phyloP scores from a whole-genome alignment of 345 rosid species.

The Lepidium africanum region DNA sequence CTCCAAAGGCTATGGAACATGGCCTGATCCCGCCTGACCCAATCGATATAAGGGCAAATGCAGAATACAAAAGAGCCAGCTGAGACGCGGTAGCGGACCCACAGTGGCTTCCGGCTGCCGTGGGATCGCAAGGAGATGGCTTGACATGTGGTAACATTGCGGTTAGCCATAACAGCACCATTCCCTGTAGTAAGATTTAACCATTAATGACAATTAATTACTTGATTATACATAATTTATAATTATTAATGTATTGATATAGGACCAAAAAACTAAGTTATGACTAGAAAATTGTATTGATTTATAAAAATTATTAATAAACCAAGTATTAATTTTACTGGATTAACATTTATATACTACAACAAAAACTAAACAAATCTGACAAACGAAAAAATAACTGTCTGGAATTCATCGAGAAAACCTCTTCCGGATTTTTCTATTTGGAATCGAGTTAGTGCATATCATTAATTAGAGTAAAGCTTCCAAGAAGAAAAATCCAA shows the following conservation, averaged over 20 bases:
- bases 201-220: neutral
- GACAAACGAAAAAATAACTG: no score
- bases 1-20: conserved; percentile 69
- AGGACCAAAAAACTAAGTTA: no score
- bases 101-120: conserved; percentile 29
- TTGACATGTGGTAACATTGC: conserved; percentile 51
- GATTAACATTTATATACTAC: no score
- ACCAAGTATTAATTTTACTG: no score
- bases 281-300: no score
- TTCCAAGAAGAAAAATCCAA: conserved; percentile 27
- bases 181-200: conserved; percentile 42
- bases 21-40: conserved; percentile 81
- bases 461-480: neutral
- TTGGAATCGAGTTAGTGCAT: no score
- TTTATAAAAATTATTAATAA: no score
- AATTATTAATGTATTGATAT: no score
- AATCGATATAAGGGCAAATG: conserved; percentile 45
- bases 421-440: no score
- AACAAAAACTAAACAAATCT: no score
- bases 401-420: no score
- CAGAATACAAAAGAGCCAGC: conserved; percentile 36
- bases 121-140: conserved; percentile 44
- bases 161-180: conserved; percentile 63
- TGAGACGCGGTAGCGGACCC: conserved; percentile 44
- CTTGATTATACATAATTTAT: neutral